phyloP scores from a whole-genome alignment of 768 basidiomycete species.

The Kwoniella europaea region DNA sequence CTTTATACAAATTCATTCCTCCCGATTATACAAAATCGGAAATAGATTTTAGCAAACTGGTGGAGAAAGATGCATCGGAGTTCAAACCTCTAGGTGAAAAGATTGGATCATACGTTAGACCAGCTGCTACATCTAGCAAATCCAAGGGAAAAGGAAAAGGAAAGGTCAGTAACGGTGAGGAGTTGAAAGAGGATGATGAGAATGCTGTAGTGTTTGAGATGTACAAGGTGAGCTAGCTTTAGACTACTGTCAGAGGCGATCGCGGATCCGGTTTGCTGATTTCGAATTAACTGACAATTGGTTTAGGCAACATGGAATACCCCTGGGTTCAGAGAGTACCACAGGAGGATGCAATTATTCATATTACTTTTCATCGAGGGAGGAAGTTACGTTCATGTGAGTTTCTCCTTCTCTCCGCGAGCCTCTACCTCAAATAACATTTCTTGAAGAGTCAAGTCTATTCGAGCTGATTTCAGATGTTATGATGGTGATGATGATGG shows the following conservation, averaged over 20 bases:
- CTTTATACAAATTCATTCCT: slow-evolving; percentile 76
- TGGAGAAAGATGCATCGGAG: slow-evolving; percentile 74
- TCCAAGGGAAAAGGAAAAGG: slow-evolving; percentile 67
- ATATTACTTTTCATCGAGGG: slow-evolving; percentile 93
- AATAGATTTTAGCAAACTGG: slow-evolving; percentile 68
- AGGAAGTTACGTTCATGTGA: slow-evolving; percentile 80
- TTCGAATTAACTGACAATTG: slow-evolving; percentile 5
- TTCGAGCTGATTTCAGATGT: not conserved
- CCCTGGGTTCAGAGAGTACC: slow-evolving; percentile 87
- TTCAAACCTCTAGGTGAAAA: slow-evolving; percentile 80
- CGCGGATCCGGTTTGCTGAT: not conserved
- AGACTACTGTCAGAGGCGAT: not conserved
- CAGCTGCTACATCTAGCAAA: slow-evolving; percentile 58
- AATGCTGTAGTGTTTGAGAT: slow-evolving; percentile 80
- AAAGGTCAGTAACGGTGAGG: slow-evolving; percentile 51
- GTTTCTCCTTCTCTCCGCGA: slow-evolving; percentile 13
- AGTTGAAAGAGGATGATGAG: slow-evolving; percentile 63
- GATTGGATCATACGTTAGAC: slow-evolving; percentile 76
- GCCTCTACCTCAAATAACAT: not conserved
- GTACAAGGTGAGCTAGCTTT: slow-evolving; percentile 72
- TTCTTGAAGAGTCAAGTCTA: not conserved
- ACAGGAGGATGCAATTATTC: slow-evolving; percentile 90
- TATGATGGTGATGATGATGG: not conserved
- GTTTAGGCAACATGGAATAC: slow-evolving; percentile 79
- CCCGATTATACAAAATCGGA: slow-evolving; percentile 74